Base-by-base conservation (phyloP, 495 filamentous ascomycete species). In the Mycothermus thermophilus region DNA sequence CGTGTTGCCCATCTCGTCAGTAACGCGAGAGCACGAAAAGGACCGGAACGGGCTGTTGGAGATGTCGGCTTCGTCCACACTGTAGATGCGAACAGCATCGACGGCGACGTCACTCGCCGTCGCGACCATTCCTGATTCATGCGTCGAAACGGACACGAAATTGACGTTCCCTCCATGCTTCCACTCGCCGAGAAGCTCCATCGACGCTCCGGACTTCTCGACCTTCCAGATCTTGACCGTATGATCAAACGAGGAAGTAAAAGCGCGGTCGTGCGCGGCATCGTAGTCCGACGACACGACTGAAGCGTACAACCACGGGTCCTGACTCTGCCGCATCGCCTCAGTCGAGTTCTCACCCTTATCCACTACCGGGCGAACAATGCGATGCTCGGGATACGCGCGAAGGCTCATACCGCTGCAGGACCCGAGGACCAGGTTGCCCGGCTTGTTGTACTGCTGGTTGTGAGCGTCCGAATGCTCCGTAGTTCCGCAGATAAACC, bases 401-500 rank as follows among this genome's bases (percentile, higher is more conserved):
- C 58, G 54, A 10, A 93, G 45, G 2, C 55, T 59, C 21, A 71
- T 71, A 0, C 40, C 43, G 2, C 46, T 46, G 3, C 72, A 51
- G n/a, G 83, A 72, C 1, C 86, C 85, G 11, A 88, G 48, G 3
- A 86, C 40, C 4, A 93, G 61, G 50, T 93, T 94, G 15, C 80
- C 77, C 0, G 69, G 67, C 30, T 78, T 70, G 45, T 94, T 93
- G 55, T 93, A 94, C 34, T 83, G 77, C 60, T 85, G 79, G 38
- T 81, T 83, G 34, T 77, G 68, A 1, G 69, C 52, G 48, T 94
- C 84, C 1, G 73, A 74, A 37, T 82, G 72, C 18, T 80, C 76
- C 2, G 77, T 75, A 2, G 83, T 79, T 2, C 86, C 86, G 34
- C 66, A 70, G 17, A 73, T 41, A 34, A 72, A 71, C n/a, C 44